A percentile compares a stretch with the other conserved stretches of the same genome.
These are phyloP conservation scores for Hebeloma cylindrosporum DNA, from an alignment of 768 basidiomycete species.

Conservation along the genomic window DNA sequence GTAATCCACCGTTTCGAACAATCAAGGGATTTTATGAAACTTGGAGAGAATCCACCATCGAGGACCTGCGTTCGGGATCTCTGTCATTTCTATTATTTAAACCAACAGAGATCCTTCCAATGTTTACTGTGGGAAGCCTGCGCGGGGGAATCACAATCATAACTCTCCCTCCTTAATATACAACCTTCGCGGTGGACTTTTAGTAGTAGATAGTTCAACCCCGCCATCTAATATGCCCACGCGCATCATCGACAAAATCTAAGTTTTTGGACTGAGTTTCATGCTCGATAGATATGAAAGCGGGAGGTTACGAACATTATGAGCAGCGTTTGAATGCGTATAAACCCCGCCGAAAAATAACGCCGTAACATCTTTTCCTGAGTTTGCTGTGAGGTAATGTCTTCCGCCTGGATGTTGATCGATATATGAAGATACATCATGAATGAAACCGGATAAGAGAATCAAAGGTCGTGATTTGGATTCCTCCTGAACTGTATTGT, in stretches of 20 bases:
- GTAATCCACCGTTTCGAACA: no score
- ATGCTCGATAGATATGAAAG: neutral
- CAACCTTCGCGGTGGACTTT: constrained; percentile 4
- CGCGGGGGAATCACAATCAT: no score
- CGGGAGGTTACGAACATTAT: constrained; percentile 36
- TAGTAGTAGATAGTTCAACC: constrained; percentile 12
- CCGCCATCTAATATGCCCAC: constrained; percentile 55
- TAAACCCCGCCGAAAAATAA: constrained; percentile 79
- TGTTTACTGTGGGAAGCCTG: no score
- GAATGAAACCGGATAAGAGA: constrained; percentile 83
- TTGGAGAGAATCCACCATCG: no score
- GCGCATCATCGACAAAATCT: constrained; percentile 59
- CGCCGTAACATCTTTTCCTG: constrained; percentile 83
- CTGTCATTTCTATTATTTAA: no score
- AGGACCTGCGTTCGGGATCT: no score
- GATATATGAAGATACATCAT: constrained; percentile 73
- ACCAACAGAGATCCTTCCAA: constrained; percentile 7
- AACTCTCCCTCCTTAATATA: constrained; percentile 9
- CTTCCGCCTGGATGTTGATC: constrained; percentile 82
- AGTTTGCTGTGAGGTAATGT: constrained; percentile 50
- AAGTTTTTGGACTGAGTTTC: constrained; percentile 1
- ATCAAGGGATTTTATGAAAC: no score
- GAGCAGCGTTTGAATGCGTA: constrained; percentile 59
- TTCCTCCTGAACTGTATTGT: constrained; percentile 58
- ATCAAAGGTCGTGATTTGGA: constrained; percentile 65